Conservation (phyloP, 768 basidiomycete species). For the Boletus sp. region DNA sequence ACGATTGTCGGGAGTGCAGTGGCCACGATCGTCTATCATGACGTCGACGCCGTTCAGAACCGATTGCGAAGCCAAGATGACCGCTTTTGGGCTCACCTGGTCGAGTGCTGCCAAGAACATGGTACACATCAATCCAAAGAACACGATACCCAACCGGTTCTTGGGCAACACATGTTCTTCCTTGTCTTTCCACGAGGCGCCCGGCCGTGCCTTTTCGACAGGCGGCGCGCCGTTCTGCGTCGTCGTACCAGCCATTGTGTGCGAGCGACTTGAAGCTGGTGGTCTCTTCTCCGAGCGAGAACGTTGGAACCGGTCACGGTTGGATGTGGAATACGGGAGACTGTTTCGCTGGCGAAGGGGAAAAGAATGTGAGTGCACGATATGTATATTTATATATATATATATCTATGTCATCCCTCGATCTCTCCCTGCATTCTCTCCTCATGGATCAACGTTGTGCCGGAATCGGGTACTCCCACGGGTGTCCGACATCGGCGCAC, state of each 20-base stretch:
- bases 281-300: background rate
- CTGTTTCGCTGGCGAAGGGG: background rate
- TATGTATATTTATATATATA: no score
- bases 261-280: background rate
- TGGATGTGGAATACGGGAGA: background rate
- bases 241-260: constrained; percentile 5
- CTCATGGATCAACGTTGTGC: background rate
- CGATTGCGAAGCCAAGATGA: background rate
- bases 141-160: constrained; percentile 22
- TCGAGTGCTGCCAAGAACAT: constrained; percentile 49
- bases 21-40: constrained; percentile 58
- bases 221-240: background rate
- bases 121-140: constrained; percentile 30
- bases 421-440: background rate
- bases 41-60: background rate
- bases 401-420: background rate
- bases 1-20: constrained; percentile 79
- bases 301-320: background rate
- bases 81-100: constrained; percentile 41
- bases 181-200: constrained; percentile 51
- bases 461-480: background rate
- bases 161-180: constrained; percentile 56
- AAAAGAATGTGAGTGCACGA: no score
- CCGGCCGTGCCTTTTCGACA: constrained; percentile 34
- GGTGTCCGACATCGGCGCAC: background rate